phyloP scores from a whole-genome alignment of 2,329 filamentous ascomycete genomes.

The Exophiala xenobiotica region DNA sequence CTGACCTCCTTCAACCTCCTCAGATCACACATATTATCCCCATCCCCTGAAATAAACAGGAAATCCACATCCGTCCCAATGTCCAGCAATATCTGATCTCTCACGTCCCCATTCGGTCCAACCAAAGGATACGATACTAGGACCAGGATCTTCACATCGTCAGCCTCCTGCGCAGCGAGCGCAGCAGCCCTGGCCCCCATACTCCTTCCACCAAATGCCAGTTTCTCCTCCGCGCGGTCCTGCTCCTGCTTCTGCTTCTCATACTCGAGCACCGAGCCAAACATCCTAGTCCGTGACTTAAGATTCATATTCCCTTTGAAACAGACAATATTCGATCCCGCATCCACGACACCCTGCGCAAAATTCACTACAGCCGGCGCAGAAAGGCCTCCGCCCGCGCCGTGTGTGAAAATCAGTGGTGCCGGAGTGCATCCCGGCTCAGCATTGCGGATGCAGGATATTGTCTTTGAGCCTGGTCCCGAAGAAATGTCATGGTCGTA shows the following conservation, averaged over 20 bases:
- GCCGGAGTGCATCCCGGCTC: not conserved
- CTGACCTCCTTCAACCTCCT: constrained; percentile 15
- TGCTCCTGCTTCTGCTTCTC: constrained; percentile 5
- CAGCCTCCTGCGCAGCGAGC: constrained; percentile 16
- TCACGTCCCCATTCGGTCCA: constrained; percentile 19
- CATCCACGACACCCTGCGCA: constrained; percentile 18
- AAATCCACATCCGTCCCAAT: constrained; percentile 18
- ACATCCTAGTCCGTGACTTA: constrained; percentile 16
- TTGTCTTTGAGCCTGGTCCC: constrained; percentile 6
- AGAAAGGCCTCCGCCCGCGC: constrained; percentile 26
- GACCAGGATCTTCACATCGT: constrained; percentile 19
- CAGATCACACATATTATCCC: constrained; percentile 28
- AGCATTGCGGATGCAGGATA: constrained; percentile 7
- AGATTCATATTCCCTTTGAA: constrained; percentile 31
- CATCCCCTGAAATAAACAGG: constrained; percentile 28
- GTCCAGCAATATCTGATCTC: constrained; percentile 27
- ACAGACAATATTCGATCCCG: constrained; percentile 12
- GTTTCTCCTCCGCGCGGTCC: not conserved
- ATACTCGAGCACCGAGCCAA: constrained; percentile 18
- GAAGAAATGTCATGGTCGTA: not conserved
- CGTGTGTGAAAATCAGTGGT: constrained; percentile 30
- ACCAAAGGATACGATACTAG: constrained; percentile 28
- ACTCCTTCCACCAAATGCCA: constrained; percentile 27
- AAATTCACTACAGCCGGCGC: constrained; percentile 26
- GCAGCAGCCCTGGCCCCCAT: constrained; percentile 25